Evolutionary conservation across 352 stramenopile genomes (phyloP), one percentile per base, ranked within the genome.

Genomic region (Globisporangium cystogenes): DNA sequence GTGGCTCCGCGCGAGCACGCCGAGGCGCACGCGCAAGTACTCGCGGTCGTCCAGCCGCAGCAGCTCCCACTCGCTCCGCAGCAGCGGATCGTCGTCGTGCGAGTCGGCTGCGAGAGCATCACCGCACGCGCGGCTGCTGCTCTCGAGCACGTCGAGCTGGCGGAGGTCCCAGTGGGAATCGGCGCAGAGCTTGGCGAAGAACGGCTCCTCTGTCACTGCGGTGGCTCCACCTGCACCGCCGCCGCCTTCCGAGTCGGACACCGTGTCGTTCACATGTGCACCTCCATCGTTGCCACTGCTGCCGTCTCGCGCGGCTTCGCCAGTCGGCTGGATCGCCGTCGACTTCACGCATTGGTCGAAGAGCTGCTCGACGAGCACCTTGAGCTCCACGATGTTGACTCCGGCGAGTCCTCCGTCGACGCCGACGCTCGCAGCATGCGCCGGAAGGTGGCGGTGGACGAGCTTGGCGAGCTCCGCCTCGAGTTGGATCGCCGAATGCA

Each of bases 11-110:
- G 63, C 68, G 1, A 82, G 62, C 7, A 48, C 49, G 24, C 74
- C 64, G 1, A 88, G 45, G 20, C 77, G 62, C 1, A 54, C 44
- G 16, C 64, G 58, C 20, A 75, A 26, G 26, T 80, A 86, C 31
- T 51, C 59, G 1, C 39, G 26, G 45, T 83, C 72, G 7, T 67
- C 46, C 0, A 83, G 39, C 11, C 46, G 49, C 7, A 79, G 59
- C 11, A 82, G 45, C 33, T 72, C 56, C 69, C 69, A 76, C 44
- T 79, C 72, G 21, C 60, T 79, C 3, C 44, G 26, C 7, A 82
- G 53, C 11, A 82, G 53, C 15, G 60, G 36, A 15, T 79, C 72
- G 11, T 74, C 62, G 33, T 64, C 62, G 40, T 45, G 20, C 11
- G 18, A 16, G 20, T 52, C 26, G 56, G 43, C 35, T 31, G 65